Conservation (phyloP, 2,329 filamentous ascomycete genomes). For the Pseudocercospora cruenta region DNA sequence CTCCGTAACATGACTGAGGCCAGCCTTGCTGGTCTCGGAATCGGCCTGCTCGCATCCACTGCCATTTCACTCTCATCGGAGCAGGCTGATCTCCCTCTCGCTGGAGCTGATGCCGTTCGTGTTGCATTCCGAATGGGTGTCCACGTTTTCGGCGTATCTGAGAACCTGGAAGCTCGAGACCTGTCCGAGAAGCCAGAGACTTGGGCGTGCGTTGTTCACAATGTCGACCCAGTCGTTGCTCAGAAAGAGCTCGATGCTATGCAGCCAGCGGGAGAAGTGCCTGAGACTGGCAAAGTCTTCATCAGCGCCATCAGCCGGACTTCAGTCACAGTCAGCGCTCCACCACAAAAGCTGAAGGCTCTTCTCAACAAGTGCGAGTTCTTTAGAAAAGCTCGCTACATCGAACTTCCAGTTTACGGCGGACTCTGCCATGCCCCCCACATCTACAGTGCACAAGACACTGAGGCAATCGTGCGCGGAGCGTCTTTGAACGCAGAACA, state of each 20-base stretch:
- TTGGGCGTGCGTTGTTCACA: slow-evolving; percentile 51
- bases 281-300: slow-evolving; percentile 33
- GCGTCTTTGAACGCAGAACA: slow-evolving; percentile 4
- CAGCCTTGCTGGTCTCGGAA: slow-evolving; percentile 48
- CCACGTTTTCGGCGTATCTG: slow-evolving; percentile 48
- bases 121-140: slow-evolving; percentile 54
- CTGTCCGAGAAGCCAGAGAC: slow-evolving; percentile 40
- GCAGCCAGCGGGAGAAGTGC: slow-evolving; percentile 17
- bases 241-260: slow-evolving; percentile 46
- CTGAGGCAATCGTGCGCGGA: slow-evolving; percentile 33
- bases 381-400: slow-evolving; percentile 28
- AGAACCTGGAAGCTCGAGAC: slow-evolving; percentile 43
- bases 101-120: slow-evolving; percentile 49
- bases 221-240: slow-evolving; percentile 37
- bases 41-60: slow-evolving; percentile 50
- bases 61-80: slow-evolving; percentile 48
- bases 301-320: slow-evolving; percentile 34
- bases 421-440: slow-evolving; percentile 38
- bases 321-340: slow-evolving; percentile 39
- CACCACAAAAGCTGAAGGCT: slow-evolving; percentile 35
- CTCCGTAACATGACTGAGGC: slow-evolving; percentile 30
- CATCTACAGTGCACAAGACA: slow-evolving; percentile 36
- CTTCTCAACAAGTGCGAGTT: slow-evolving; percentile 33
- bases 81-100: slow-evolving; percentile 45
- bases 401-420: slow-evolving; percentile 35